These are phyloP conservation scores for Stemphylium vesicarium DNA, from an alignment of 2,329 filamentous ascomycete species.

Conservation along the genomic window DNA sequence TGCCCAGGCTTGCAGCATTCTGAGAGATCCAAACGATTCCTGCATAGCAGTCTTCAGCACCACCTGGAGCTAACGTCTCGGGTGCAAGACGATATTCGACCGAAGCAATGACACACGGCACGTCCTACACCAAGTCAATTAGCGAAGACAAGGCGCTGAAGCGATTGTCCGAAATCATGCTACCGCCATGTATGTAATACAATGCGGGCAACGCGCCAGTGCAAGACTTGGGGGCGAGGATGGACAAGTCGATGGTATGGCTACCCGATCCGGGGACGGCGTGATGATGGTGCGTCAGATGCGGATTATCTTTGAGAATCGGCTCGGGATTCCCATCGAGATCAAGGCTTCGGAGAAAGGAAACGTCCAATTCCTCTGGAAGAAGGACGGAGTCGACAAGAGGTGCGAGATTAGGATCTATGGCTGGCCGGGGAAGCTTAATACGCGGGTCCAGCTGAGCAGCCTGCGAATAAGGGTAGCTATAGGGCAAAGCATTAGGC, in stretches of 20 bases:
- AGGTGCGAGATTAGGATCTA: conserved; percentile 8
- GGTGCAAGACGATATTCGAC: conserved; percentile 25
- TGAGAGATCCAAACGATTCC: conserved; percentile 20
- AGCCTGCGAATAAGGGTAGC: conserved; percentile 14
- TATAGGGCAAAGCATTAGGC: neutral
- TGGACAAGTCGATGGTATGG: conserved; percentile 65
- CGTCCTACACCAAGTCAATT: conserved; percentile 19
- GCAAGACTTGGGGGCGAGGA: conserved; percentile 59
- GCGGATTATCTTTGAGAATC: conserved; percentile 63
- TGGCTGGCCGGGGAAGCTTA: conserved; percentile 7
- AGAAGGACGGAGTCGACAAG: conserved; percentile 12
- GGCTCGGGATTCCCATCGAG: conserved; percentile 35
- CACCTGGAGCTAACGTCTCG: conserved; percentile 20
- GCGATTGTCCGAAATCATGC: conserved; percentile 23
- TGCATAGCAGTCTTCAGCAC: conserved; percentile 23
- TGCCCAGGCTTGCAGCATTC: conserved; percentile 17
- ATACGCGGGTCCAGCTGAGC: conserved; percentile 16
- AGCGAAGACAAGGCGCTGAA: conserved; percentile 18
- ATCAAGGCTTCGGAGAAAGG: conserved; percentile 14
- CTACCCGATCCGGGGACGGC: conserved; percentile 19
- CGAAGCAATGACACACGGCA: conserved; percentile 18
- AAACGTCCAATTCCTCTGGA: conserved; percentile 18
- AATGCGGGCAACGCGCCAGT: conserved; percentile 71
- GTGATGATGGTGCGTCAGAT: conserved; percentile 58
- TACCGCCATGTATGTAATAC: conserved; percentile 67